Conservation (phyloP, 2,329 filamentous ascomycete genomes). For the Aspergillus sp. region DNA sequence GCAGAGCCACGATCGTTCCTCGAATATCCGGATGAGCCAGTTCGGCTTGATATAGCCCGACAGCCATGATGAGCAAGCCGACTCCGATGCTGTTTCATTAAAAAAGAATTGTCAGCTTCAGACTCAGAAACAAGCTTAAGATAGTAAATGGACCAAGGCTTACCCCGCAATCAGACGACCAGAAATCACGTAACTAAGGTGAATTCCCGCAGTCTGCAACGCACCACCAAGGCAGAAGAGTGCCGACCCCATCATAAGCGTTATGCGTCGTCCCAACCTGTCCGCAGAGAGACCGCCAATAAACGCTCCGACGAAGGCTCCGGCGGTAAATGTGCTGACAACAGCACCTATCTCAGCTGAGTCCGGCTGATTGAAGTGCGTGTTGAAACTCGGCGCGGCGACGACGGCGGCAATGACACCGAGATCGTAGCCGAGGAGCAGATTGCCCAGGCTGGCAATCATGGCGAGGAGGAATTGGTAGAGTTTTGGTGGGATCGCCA, state of each 20-base stretch:
- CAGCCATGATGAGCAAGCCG: background rate
- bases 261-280: background rate
- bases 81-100: background rate
- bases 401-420: background rate
- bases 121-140: too few species aligned
- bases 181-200: background rate
- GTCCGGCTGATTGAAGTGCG: background rate
- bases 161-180: background rate
- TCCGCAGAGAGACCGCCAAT: background rate
- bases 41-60: background rate
- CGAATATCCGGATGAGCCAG: background rate
- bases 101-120: too few species aligned
- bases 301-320: background rate
- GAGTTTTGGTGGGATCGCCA: slow-evolving; percentile 1
- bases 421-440: slow-evolving; percentile 2
- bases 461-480: slow-evolving; percentile 1
- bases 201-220: background rate
- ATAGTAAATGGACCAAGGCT: too few species aligned
- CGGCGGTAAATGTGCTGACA: background rate
- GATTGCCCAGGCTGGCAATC: background rate
- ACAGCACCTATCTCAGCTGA: background rate
- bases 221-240: background rate
- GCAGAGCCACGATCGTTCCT: background rate
- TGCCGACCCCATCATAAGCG: background rate
- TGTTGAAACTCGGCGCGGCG: background rate